phyloP scores from a whole-genome alignment of 768 basidiomycete genomes.

The Tubosaeta sp. region DNA sequence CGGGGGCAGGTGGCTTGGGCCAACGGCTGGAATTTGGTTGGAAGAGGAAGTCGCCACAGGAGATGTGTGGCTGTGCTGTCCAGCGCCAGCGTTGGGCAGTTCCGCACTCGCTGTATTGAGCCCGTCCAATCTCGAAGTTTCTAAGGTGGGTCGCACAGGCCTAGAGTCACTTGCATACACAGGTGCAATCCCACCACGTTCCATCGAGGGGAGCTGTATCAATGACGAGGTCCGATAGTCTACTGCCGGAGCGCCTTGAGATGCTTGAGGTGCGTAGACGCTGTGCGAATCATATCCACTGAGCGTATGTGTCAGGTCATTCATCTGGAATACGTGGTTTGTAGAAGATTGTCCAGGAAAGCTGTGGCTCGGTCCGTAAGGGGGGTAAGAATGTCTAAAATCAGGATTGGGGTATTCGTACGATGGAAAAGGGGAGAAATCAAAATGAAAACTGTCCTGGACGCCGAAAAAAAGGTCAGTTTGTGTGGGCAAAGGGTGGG shows the following conservation, averaged over 20 bases:
- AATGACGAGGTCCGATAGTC: neutral
- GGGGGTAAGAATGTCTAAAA: neutral
- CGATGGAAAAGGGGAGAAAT: neutral
- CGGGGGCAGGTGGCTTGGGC: conserved; percentile 11
- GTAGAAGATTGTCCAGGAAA: neutral
- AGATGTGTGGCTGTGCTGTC: conserved; percentile 18
- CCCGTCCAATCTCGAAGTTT: neutral
- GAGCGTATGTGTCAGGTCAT: neutral
- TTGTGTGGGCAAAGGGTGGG: neutral
- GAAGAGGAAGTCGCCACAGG: conserved; percentile 13
- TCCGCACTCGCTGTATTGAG: conserved; percentile 8
- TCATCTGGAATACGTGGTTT: neutral
- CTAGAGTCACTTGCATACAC: neutral
- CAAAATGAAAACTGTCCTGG: conserved; percentile 7
- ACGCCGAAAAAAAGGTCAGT: neutral
- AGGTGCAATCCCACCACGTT: neutral
- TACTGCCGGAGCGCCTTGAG: neutral
- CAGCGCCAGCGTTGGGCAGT: neutral
- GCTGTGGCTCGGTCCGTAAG: neutral
- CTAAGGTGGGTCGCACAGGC: neutral
- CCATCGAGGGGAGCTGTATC: neutral
- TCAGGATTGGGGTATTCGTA: neutral
- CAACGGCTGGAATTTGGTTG: conserved; percentile 3
- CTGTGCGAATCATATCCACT: neutral
- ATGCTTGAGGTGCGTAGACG: neutral